These are phyloP conservation scores for Tillandsia leiboldiana DNA, from an alignment of 176 grass and related monocot species.

Conservation along the genomic window DNA sequence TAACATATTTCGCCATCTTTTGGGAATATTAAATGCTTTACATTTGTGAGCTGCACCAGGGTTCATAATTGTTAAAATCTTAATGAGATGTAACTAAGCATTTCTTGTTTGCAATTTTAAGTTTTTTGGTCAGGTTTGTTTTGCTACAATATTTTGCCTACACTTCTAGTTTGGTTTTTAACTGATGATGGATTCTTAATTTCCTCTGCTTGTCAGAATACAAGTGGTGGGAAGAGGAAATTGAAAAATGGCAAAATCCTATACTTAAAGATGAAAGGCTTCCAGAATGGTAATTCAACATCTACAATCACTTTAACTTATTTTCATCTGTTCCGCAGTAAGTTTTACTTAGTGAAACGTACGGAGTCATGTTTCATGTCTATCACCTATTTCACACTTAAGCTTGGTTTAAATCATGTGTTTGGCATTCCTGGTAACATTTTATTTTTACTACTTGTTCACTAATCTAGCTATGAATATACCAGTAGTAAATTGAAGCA, in stretches of 20 bases:
- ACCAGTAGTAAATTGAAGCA: no score
- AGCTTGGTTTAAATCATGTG: not conserved
- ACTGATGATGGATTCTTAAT: slow-evolving; percentile 13
- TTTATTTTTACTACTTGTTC: no score
- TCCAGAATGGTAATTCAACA: slow-evolving; percentile 67
- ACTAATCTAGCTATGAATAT: no score
- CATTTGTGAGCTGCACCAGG: no score
- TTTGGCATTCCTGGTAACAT: not conserved
- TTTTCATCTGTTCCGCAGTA: not conserved
- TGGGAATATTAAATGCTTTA: no score
- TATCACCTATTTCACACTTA: not conserved
- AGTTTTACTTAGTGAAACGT: not conserved
- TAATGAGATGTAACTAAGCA: not conserved
- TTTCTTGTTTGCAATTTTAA: slow-evolving; percentile 9
- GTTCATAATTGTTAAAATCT: not conserved
- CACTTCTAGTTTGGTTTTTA: slow-evolving; percentile 17
- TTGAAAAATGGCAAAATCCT: slow-evolving; percentile 80
- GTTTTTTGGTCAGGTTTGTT: slow-evolving; percentile 10
- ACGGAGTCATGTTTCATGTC: not conserved
- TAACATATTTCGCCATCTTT: no score
- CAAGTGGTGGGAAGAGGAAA: slow-evolving; percentile 92
- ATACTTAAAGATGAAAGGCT: slow-evolving; percentile 68
- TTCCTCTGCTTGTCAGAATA: slow-evolving; percentile 44
- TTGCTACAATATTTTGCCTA: slow-evolving; percentile 14
- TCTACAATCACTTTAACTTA: not conserved